phyloP scores from a whole-genome alignment of 139 green algal species.

The Picochlorum sp. region DNA sequence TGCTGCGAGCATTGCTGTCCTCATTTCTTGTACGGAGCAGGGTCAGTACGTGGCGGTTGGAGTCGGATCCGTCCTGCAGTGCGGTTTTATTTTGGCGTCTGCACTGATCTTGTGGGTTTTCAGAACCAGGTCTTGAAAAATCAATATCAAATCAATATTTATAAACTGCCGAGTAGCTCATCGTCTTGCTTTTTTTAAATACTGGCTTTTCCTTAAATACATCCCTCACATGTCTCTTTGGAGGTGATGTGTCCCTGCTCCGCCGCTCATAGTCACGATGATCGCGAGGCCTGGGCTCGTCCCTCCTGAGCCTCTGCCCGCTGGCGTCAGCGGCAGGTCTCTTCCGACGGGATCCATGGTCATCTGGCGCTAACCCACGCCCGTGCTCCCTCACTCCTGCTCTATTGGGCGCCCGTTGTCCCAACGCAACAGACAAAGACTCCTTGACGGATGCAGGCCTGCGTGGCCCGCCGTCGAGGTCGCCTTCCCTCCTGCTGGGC shows the following conservation, averaged over 20 bases:
- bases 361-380: slow-evolving; percentile 25
- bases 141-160: not conserved
- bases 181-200: too few relatives aligned
- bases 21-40: slow-evolving; percentile 18
- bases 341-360: slow-evolving; percentile 4
- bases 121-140: slow-evolving; percentile 7
- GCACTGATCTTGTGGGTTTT: slow-evolving; percentile 31
- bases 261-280: not conserved
- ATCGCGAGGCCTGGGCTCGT: not conserved
- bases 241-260: not conserved
- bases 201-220: slow-evolving; percentile 21
- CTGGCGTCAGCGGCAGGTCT: too few relatives aligned
- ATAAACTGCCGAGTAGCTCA: too few relatives aligned
- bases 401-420: slow-evolving; percentile 84
- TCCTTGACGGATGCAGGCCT: slow-evolving; percentile 87
- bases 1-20: slow-evolving; percentile 32
- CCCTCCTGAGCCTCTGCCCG: too few relatives aligned
- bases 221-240: slow-evolving; percentile 10
- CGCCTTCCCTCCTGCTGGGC: slow-evolving; percentile 60
- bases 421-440: slow-evolving; percentile 82
- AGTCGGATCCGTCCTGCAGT: slow-evolving; percentile 37
- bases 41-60: slow-evolving; percentile 15
- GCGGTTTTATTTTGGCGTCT: slow-evolving; percentile 27
- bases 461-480: slow-evolving; percentile 37
- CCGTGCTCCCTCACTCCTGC: slow-evolving; percentile 57